These are phyloP conservation scores for Globisporangium heterothallicum DNA, from an alignment of 352 stramenopile genomes.

Conservation along the genomic window DNA sequence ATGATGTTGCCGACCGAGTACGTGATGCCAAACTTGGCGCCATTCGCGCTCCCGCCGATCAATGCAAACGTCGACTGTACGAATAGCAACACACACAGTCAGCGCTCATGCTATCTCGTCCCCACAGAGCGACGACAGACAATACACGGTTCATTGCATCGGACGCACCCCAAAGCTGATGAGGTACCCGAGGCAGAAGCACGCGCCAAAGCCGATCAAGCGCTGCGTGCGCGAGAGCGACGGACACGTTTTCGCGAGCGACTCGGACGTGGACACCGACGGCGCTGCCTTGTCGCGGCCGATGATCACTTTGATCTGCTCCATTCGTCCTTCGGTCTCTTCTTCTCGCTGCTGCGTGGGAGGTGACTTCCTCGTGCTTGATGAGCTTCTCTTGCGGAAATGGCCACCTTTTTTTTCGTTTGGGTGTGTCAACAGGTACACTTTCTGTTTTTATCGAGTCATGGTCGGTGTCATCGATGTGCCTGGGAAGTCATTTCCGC, in stretches of 20 bases:
- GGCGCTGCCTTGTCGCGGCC: constrained; percentile 39
- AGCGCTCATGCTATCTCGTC: not conserved
- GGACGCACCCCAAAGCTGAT: constrained; percentile 72
- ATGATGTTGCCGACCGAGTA: constrained; percentile 84
- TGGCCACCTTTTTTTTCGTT: too few species aligned
- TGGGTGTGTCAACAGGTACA: not conserved
- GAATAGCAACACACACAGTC: constrained; percentile 1
- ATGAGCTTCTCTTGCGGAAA: too few species aligned
- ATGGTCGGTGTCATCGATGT: too few species aligned
- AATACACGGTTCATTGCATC: not conserved
- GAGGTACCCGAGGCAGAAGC: constrained; percentile 76
- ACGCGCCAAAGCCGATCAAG: constrained; percentile 63
- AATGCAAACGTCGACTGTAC: constrained; percentile 83
- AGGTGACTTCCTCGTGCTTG: too few species aligned
- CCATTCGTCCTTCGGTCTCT: constrained; percentile 25
- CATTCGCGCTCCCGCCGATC: constrained; percentile 56
- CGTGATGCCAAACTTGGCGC: constrained; percentile 75
- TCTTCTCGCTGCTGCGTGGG: not conserved
- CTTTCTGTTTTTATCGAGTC: not conserved
- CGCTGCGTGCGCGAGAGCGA: constrained; percentile 67
- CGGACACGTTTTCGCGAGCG: constrained; percentile 51
- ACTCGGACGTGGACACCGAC: constrained; percentile 25
- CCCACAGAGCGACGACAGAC: not conserved
- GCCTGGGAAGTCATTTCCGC: not conserved
- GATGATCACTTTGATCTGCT: constrained; percentile 79